Percentiles rank a stretch among this genome's conserved stretches.
Conservation (phyloP, 106 monocot species). For the Apostasia shenzhenica region DNA sequence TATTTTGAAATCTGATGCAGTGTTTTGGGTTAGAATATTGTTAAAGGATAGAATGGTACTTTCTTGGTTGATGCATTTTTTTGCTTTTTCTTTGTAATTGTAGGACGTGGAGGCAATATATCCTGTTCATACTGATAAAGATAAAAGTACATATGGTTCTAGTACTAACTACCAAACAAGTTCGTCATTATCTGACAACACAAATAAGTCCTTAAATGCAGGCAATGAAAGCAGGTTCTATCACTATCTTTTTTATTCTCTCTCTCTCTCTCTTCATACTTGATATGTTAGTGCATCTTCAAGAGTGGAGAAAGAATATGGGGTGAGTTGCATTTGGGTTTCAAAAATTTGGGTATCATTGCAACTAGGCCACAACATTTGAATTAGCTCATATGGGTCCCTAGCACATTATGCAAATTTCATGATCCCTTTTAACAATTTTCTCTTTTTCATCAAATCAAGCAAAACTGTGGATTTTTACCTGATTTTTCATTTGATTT, state of each 20-base stretch:
- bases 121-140: constrained; percentile 17
- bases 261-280: not conserved
- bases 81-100: not conserved
- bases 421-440: too few relatives aligned
- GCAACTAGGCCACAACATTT: too few relatives aligned
- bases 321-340: too few relatives aligned
- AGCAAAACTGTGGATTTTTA: too few relatives aligned
- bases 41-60: too few relatives aligned
- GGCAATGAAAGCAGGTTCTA: constrained; percentile 34
- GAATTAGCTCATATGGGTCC: too few relatives aligned
- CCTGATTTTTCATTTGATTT: too few relatives aligned
- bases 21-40: too few relatives aligned
- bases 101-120: constrained; percentile 31
- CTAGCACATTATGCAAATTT: too few relatives aligned
- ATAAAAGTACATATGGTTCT: constrained; percentile 14
- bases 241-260: not conserved
- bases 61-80: not conserved
- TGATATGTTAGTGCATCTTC: not conserved
- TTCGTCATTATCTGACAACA: constrained; percentile 15
- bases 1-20: too few relatives aligned
- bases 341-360: too few relatives aligned
- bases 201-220: constrained; percentile 7
- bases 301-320: not conserved
- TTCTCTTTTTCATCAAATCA: too few relatives aligned
- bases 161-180: constrained; percentile 3